A percentile compares a stretch with the other conserved stretches of the same genome.
Conservation (phyloP, 352 stramenopile species). For the Phytophthora pluvialis region DNA sequence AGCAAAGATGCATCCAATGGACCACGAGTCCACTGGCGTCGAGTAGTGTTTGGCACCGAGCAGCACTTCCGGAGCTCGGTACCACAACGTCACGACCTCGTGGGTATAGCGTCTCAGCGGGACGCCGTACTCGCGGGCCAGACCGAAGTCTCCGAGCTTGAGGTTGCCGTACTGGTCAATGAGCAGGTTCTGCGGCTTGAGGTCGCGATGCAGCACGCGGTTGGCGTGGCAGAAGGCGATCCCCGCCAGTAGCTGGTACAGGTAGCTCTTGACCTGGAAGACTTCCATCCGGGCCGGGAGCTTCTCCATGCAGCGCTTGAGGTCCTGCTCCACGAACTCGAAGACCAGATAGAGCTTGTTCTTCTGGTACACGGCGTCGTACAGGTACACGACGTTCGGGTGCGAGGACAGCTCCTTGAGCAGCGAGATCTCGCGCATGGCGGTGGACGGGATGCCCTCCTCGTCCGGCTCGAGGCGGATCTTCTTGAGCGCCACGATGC, state of each 20-base stretch:
- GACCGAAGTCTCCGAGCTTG: constrained; percentile 94
- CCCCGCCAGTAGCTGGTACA: constrained; percentile 82
- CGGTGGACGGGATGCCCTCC: constrained; percentile 97
- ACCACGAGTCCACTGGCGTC: constrained; percentile 94
- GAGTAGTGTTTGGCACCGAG: constrained; percentile 95
- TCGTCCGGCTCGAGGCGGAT: constrained; percentile 92
- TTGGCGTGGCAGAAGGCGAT: constrained; percentile 96
- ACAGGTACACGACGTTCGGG: constrained; percentile 93
- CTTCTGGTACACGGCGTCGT: constrained; percentile 85
- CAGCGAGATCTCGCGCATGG: constrained; percentile 98
- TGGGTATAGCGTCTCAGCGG: constrained; percentile 92
- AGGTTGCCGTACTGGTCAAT: constrained; percentile 89
- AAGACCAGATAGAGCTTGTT: constrained; percentile 91
- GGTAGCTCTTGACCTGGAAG: constrained; percentile 84
- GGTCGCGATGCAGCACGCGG: constrained; percentile 96
- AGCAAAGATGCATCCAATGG: constrained; percentile 93
- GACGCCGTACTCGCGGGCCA: constrained; percentile 90
- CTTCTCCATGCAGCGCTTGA: constrained; percentile 93
- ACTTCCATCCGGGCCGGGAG: constrained; percentile 90
- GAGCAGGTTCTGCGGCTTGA: constrained; percentile 98
- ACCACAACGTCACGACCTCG: constrained; percentile 97
- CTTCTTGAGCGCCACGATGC: constrained; percentile 96
- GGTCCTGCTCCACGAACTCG: constrained; percentile 88
- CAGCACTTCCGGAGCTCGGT: constrained; percentile 95
- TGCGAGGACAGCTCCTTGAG: constrained; percentile 94